Conservation (phyloP, 2,329 filamentous ascomycete genomes). For the Dendrostoma leiphaemia region DNA sequence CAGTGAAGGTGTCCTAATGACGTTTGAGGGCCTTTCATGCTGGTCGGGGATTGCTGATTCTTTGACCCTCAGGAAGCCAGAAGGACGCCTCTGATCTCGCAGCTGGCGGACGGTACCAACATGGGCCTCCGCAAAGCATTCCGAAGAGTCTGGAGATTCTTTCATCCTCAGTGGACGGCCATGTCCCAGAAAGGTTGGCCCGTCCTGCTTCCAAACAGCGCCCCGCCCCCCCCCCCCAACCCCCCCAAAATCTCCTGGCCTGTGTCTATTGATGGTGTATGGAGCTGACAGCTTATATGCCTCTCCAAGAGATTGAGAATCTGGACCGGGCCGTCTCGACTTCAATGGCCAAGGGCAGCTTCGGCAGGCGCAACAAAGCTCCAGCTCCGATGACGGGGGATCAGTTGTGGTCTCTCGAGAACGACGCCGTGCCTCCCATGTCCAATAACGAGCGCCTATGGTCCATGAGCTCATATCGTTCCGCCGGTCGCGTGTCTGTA, state of each 20-base stretch:
- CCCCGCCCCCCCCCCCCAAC: too few species aligned
- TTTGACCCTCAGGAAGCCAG: not conserved
- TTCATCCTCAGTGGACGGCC: not conserved
- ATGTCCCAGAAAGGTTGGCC: not conserved
- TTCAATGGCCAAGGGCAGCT: not conserved
- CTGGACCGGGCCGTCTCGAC: not conserved
- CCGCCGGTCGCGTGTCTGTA: not conserved
- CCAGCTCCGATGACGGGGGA: not conserved
- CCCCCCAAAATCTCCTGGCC: too few species aligned
- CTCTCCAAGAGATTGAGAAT: not conserved
- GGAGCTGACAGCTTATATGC: too few species aligned
- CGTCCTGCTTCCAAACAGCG: too few species aligned
- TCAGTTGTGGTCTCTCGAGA: not conserved
- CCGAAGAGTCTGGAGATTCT: not conserved
- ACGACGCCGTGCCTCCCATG: not conserved
- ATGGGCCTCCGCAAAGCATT: not conserved
- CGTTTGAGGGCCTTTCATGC: too few species aligned
- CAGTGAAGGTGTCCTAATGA: too few species aligned
- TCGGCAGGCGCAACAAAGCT: not conserved
- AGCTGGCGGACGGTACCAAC: not conserved
- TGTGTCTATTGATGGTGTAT: too few species aligned
- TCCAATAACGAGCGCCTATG: not conserved
- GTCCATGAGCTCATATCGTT: not conserved
- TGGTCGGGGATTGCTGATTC: not conserved
- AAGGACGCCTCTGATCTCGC: not conserved